These are phyloP conservation scores for Termitomyces titanicus DNA, from an alignment of 768 basidiomycete species.

Conservation along the genomic window DNA sequence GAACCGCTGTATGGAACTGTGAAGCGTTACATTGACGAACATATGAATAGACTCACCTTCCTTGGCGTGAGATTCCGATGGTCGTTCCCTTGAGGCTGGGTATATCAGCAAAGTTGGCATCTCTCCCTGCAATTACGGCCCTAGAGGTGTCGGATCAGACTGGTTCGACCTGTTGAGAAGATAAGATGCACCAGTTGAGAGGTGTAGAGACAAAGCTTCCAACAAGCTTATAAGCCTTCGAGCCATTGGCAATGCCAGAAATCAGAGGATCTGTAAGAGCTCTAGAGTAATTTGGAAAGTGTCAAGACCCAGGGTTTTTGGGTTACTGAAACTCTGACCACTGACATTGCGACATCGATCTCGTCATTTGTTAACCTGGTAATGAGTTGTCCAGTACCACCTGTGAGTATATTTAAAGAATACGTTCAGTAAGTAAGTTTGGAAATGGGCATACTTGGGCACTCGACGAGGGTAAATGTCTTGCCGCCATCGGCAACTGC, in stretches of 20 bases:
- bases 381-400: slow-evolving; percentile 85
- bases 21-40: background rate
- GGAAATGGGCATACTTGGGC: slow-evolving; percentile 61
- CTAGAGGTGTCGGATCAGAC: slow-evolving; percentile 34
- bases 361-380: slow-evolving; percentile 67
- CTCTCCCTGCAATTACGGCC: slow-evolving; percentile 89
- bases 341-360: slow-evolving; percentile 82
- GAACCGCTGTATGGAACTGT: slow-evolving; percentile 54
- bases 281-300: slow-evolving; percentile 32
- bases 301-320: background rate
- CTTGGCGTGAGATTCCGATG: slow-evolving; percentile 85
- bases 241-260: slow-evolving; percentile 89
- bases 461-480: slow-evolving; percentile 84
- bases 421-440: background rate
- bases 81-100: slow-evolving; percentile 75
- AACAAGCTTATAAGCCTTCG: slow-evolving; percentile 83
- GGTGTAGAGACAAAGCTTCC: slow-evolving; percentile 91
- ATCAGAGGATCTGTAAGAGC: slow-evolving; percentile 90
- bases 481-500: slow-evolving; percentile 61
- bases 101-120: slow-evolving; percentile 67
- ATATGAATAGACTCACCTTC: slow-evolving; percentile 51
- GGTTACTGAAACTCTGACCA: background rate
- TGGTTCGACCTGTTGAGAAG: background rate
- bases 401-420: slow-evolving; percentile 29
- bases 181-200: slow-evolving; percentile 65